Evolutionary conservation across 306 rosid genomes (phyloP), one percentile per base, ranked within the genome.

Genomic region (Castanea mollissima): DNA sequence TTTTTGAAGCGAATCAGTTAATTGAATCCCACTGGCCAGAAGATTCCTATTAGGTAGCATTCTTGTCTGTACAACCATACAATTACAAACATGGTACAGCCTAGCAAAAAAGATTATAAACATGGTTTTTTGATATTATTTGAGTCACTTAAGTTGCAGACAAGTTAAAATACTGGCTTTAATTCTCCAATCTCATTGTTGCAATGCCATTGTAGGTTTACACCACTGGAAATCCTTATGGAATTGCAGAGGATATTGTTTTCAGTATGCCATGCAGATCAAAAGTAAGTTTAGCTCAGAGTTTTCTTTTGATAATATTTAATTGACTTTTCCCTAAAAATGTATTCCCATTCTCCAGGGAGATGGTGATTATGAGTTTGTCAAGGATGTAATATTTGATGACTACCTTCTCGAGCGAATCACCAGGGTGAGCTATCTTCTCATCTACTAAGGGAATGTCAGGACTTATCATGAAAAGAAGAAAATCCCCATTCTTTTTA

Each of bases 241-340:
- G 98, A 69, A 89, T 96, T 79, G 92, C 90, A 57, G 96, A 96
- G 82, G 98, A 77, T 88, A 89, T 95, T 76, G 94, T 95, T 72
- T 95, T 90, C 89, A 95, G 98, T 59, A 90, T 95, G 99, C 99
- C 99, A 15, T 95, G 99, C 74, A 90, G 97, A 89, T 95, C 99
- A 46, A 93, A 89, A 46, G 99, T 91, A 88, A 80, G 90, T 60
- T 71, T 62, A 32, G 32, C 41, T 49, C 29, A 49, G 73, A 60
- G 63, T 34, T 74, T 62, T 60, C 23, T 75, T 70, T 75, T 82
- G 71, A 21, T 63, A 25, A 31, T 57, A 25, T 69, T 64, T 54
- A 49, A 55, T 64, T 78, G 62, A 58, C 32, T 71, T 74, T n/a
- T 31, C 57, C 25, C 34, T 27, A 12, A 65, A 38, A 78, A 65